Evolutionary conservation across 371 early-diverging fungal species (phyloP).

Genomic region (Coemansia sp.): DNA sequence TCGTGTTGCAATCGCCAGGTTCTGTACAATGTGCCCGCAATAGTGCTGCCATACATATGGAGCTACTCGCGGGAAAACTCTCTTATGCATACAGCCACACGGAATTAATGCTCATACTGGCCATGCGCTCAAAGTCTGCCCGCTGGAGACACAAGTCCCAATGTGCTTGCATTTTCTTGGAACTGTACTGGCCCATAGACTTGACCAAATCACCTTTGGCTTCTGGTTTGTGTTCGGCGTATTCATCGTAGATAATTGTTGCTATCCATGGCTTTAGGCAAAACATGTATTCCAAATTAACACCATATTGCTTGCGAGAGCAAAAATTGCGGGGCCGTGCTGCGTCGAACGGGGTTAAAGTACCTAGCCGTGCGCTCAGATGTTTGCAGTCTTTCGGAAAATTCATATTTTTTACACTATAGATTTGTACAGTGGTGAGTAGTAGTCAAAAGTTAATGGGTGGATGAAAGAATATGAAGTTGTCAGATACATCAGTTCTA

Average conservation of each 20-base stretch:
- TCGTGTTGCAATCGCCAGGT: constrained; percentile 16
- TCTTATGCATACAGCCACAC: constrained; percentile 7
- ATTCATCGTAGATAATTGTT: not conserved
- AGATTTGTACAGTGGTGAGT: no score
- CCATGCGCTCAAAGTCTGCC: constrained; percentile 12
- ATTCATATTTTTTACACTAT: not conserved
- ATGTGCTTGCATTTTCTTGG: constrained; percentile 8
- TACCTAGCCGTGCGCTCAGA: constrained; percentile 2
- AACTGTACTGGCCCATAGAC: not conserved
- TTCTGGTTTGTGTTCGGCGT: not conserved
- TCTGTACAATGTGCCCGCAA: constrained; percentile 1
- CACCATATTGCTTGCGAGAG: constrained; percentile 10
- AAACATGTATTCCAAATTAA: constrained; percentile 7
- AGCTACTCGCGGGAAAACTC: constrained; percentile 5
- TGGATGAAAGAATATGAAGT: no score
- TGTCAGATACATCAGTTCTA: no score
- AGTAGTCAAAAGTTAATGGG: no score
- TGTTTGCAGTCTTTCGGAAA: not conserved
- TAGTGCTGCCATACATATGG: not conserved
- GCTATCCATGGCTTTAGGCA: constrained; percentile 18
- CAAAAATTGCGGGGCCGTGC: constrained; percentile 1
- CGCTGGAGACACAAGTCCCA: constrained; percentile 14
- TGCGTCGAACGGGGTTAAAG: not conserved
- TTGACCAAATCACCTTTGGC: constrained; percentile 10
- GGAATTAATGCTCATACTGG: constrained; percentile 6